Conservation (phyloP, 2,329 filamentous ascomycete genomes). For the Penicillium brevicompactum region DNA sequence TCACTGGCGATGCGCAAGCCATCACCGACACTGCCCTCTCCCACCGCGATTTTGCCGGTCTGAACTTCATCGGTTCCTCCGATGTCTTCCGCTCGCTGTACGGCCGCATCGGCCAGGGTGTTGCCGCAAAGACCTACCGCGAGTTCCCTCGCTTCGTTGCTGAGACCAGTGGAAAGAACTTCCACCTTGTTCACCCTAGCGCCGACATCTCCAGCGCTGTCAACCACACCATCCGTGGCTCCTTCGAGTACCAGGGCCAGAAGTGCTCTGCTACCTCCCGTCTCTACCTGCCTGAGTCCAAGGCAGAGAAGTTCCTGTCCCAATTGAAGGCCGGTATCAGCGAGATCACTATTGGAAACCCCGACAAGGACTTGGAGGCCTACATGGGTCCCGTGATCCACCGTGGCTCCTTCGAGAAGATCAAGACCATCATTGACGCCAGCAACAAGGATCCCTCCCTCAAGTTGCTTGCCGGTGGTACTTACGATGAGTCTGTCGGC, state of each 20-base stretch:
- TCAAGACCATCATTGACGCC: constrained; percentile 72
- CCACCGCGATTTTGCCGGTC: constrained; percentile 77
- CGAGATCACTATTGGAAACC: constrained; percentile 66
- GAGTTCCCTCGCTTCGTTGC: constrained; percentile 84
- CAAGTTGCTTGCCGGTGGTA: constrained; percentile 71
- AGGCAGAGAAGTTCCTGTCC: constrained; percentile 71
- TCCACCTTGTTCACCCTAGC: constrained; percentile 74
- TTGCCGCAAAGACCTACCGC: constrained; percentile 75
- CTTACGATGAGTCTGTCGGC: constrained; percentile 72
- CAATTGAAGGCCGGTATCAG: constrained; percentile 65
- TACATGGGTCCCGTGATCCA: constrained; percentile 88
- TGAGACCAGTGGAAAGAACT: constrained; percentile 91
- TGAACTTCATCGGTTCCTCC: constrained; percentile 91
- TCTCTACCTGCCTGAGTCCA: constrained; percentile 72
- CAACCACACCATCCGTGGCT: constrained; percentile 77
- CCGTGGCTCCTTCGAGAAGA: constrained; percentile 74
- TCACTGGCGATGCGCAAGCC: constrained; percentile 82
- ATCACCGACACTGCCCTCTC: constrained; percentile 75
- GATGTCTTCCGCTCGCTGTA: constrained; percentile 88
- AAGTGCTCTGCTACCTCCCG: constrained; percentile 84
- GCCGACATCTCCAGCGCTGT: constrained; percentile 77
- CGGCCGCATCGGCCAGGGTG: constrained; percentile 75
- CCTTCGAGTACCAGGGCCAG: constrained; percentile 86
- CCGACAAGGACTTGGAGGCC: constrained; percentile 49
- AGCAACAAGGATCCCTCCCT: constrained; percentile 72